These are phyloP conservation scores for Hypoxylon perforatum DNA, from an alignment of 495 filamentous ascomycete species.

Conservation along the genomic window DNA sequence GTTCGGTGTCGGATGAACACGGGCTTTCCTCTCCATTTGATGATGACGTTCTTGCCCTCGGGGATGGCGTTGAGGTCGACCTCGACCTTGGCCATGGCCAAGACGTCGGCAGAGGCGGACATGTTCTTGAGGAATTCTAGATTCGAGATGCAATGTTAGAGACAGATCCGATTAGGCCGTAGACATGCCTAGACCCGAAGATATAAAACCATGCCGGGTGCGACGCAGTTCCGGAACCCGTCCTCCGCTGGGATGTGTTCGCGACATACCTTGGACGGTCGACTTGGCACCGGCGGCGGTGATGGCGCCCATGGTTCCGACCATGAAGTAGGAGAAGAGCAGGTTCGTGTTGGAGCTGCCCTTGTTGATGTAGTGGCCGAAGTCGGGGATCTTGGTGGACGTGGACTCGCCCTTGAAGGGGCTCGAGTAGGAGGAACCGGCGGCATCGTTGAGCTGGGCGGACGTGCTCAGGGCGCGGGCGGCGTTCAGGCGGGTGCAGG, in stretches of 20 bases:
- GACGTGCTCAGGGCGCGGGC: slow-evolving; percentile 61
- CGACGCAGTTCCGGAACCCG: neutral
- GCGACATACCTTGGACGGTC: slow-evolving; percentile 88
- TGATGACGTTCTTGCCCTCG: slow-evolving; percentile 99
- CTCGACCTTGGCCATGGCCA: slow-evolving; percentile 99
- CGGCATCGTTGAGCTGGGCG: slow-evolving; percentile 49
- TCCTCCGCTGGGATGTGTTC: slow-evolving; percentile 2
- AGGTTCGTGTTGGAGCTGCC: slow-evolving; percentile 73
- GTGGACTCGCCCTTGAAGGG: slow-evolving; percentile 72
- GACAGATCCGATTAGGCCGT: neutral
- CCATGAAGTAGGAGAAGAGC: slow-evolving; percentile 98
- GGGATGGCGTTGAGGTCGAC: slow-evolving; percentile 91
- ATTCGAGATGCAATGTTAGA: slow-evolving; percentile 25
- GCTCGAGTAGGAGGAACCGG: slow-evolving; percentile 55
- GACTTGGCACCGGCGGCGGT: slow-evolving; percentile 93
- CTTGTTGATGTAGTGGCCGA: slow-evolving; percentile 84
- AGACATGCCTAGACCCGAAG: neutral
- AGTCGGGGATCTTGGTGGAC: slow-evolving; percentile 81
- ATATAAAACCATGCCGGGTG: too few relatives aligned
- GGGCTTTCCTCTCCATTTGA: slow-evolving; percentile 99
- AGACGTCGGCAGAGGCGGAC: slow-evolving; percentile 98
- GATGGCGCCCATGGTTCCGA: slow-evolving; percentile 91
- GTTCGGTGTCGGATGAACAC: slow-evolving; percentile 99
- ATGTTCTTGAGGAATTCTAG: slow-evolving; percentile 99
- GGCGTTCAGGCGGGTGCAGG: slow-evolving; percentile 44